Evolutionary conservation across 202 grass and related monocot genomes (phyloP).

Genomic region (Panicum virgatum): DNA sequence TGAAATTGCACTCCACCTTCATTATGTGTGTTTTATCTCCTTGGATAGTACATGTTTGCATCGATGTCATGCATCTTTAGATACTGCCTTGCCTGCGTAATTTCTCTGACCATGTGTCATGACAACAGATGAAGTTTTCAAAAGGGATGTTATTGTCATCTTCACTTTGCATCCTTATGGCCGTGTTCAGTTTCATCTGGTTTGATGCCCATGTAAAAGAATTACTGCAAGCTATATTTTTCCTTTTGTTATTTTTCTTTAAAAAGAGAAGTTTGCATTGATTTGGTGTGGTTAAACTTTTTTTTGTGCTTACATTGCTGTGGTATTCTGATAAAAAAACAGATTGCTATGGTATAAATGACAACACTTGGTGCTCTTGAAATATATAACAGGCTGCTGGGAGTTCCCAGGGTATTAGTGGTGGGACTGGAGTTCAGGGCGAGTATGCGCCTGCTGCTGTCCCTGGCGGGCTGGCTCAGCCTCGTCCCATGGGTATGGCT

Average conservation of each 20-base stretch:
- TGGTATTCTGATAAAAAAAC: neutral
- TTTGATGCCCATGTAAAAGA: neutral
- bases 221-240: neutral
- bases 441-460: conserved; percentile 73
- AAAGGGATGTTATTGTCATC: neutral
- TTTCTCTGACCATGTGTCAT: neutral
- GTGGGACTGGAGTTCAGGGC: conserved; percentile 58
- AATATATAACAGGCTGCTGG: conserved; percentile 58
- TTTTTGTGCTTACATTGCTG: neutral
- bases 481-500: conserved; percentile 68
- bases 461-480: conserved; percentile 61
- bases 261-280: neutral
- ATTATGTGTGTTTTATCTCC: neutral
- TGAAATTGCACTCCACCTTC: neutral
- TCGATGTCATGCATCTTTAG: conserved; percentile 15
- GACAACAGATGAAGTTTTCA: neutral
- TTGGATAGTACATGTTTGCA: neutral
- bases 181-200: neutral
- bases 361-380: conserved; percentile 25
- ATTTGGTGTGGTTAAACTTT: neutral
- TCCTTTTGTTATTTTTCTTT: neutral
- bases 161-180: neutral
- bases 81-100: conserved; percentile 8
- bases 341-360: conserved; percentile 21
- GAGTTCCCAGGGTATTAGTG: conserved; percentile 68